A percentile compares a stretch with the other conserved stretches of the same genome.
These are phyloP conservation scores for Venturia pyrina DNA, from an alignment of 2,329 filamentous ascomycete species.

Conservation along the genomic window DNA sequence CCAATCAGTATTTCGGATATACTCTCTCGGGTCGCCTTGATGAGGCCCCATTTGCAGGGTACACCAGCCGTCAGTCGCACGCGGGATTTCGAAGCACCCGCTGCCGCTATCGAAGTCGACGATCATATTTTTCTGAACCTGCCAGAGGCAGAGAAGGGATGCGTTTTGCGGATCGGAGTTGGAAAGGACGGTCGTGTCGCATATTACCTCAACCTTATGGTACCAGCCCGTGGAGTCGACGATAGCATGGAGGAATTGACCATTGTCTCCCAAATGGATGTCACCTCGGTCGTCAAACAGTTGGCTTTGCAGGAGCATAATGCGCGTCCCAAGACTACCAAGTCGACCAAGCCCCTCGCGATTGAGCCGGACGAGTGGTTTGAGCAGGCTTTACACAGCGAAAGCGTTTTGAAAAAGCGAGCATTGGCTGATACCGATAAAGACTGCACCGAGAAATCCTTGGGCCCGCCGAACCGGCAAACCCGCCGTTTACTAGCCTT, in stretches of 20 bases:
- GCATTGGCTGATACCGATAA: background rate
- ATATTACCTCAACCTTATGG: background rate
- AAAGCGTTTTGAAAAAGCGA: background rate
- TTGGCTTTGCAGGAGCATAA: background rate
- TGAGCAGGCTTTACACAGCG: background rate
- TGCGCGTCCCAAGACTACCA: background rate
- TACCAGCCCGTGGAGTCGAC: background rate
- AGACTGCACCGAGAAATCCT: background rate
- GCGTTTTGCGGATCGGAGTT: background rate
- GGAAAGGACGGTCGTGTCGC: background rate
- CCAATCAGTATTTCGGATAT: background rate
- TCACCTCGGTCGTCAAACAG: background rate
- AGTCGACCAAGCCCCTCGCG: background rate
- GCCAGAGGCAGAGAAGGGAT: background rate
- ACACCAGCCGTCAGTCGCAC: background rate
- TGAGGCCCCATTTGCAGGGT: background rate
- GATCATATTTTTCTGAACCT: background rate
- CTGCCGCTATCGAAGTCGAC: background rate
- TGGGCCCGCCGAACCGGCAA: background rate
- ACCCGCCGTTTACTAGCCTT: background rate
- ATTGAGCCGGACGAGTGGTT: background rate
- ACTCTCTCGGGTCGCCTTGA: background rate
- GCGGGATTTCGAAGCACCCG: background rate
- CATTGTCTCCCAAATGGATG: background rate
- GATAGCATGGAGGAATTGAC: background rate